These are phyloP conservation scores for Tilletia caries DNA, from an alignment of 1,284 basidiomycete genomes.

Conservation along the genomic window DNA sequence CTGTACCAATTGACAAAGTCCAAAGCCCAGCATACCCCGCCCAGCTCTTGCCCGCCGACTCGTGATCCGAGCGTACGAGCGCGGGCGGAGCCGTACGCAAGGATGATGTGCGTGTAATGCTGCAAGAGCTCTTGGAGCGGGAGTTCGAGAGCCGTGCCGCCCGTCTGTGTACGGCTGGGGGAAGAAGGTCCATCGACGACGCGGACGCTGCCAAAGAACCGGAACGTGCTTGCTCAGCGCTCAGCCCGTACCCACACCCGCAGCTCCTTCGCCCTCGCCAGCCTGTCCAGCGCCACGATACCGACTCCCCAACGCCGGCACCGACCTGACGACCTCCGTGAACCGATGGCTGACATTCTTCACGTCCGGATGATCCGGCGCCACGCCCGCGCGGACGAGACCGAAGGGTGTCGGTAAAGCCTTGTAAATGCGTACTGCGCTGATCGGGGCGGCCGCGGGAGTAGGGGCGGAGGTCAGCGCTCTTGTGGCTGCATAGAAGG, in stretches of 20 bases:
- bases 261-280: too few relatives aligned
- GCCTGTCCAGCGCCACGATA: too few relatives aligned
- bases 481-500: slow-evolving; percentile 77
- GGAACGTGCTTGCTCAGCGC: slow-evolving; percentile 26
- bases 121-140: slow-evolving; percentile 63
- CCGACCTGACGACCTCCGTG: slow-evolving; percentile 59
- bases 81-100: slow-evolving; percentile 75
- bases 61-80: slow-evolving; percentile 53
- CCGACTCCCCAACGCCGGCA: too few relatives aligned
- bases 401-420: slow-evolving; percentile 86
- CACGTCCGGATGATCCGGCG: slow-evolving; percentile 97
- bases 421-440: slow-evolving; percentile 79
- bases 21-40: slow-evolving; percentile 69
- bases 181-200: too few relatives aligned
- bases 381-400: slow-evolving; percentile 91
- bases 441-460: slow-evolving; percentile 17
- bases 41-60: slow-evolving; percentile 56
- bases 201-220: slow-evolving; percentile 84
- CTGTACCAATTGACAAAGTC: slow-evolving; percentile 97
- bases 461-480: slow-evolving; percentile 24
- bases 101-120: slow-evolving; percentile 75
- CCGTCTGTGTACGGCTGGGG: neutral
- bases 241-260: too few relatives aligned
- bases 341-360: slow-evolving; percentile 98
- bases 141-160: slow-evolving; percentile 58